Evolutionary conservation across 495 filamentous ascomycete genomes (phyloP).

Genomic region (Penicillium cataractarum): DNA sequence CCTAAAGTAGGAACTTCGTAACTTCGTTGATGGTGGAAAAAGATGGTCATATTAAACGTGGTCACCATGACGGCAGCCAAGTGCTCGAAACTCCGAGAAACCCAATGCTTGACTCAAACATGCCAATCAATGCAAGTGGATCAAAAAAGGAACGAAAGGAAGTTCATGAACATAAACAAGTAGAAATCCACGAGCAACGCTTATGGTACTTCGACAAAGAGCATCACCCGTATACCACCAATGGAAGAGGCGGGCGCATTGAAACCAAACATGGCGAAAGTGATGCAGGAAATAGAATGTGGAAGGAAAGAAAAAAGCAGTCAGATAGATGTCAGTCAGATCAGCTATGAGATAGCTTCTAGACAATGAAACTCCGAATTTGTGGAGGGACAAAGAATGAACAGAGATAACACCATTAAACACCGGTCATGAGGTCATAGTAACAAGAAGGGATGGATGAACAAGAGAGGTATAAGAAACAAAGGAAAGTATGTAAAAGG

Average conservation of each 20-base stretch:
- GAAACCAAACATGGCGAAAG: background rate
- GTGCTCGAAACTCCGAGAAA: slow-evolving; percentile 13
- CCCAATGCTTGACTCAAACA: slow-evolving; percentile 15
- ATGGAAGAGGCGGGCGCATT: background rate
- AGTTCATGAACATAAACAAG: slow-evolving; percentile 28
- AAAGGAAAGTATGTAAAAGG: slow-evolving; percentile 24
- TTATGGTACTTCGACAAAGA: slow-evolving; percentile 18
- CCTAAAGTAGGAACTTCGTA: too few species aligned
- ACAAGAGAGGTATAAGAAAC: slow-evolving; percentile 21
- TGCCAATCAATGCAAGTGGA: slow-evolving; percentile 17
- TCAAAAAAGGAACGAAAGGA: slow-evolving; percentile 5
- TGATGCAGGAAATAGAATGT: slow-evolving; percentile 15
- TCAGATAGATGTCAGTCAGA: slow-evolving; percentile 22
- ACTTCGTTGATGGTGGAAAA: slow-evolving; percentile 1
- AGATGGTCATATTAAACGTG: slow-evolving; percentile 10
- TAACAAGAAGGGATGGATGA: slow-evolving; percentile 16
- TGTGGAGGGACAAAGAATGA: slow-evolving; percentile 5
- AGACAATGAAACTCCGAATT: background rate
- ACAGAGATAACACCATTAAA: slow-evolving; percentile 24
- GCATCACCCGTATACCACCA: background rate
- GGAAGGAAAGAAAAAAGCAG: slow-evolving; percentile 19
- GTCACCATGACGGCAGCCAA: slow-evolving; percentile 4
- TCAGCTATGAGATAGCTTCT: slow-evolving; percentile 19
- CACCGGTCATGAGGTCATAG: slow-evolving; percentile 37
- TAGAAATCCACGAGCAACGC: slow-evolving; percentile 24